phyloP scores from a whole-genome alignment of 805 yeast species.

The Candida vartiovaarae region DNA sequence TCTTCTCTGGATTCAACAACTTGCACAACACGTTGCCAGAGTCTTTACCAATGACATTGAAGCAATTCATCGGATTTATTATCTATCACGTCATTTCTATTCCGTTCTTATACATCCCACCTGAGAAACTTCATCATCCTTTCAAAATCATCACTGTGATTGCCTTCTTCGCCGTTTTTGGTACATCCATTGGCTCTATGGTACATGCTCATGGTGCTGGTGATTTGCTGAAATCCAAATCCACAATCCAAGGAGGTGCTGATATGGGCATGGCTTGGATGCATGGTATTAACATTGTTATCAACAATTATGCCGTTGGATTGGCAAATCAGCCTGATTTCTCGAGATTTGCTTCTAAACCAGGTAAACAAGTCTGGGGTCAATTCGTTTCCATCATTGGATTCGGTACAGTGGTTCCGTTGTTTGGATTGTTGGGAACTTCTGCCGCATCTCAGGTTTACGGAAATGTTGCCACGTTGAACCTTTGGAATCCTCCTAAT shows the following conservation, averaged over 20 bases:
- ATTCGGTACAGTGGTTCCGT: slow-evolving; percentile 36
- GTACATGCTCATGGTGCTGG: slow-evolving; percentile 28
- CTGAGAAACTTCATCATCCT: slow-evolving; percentile 26
- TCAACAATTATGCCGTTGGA: slow-evolving; percentile 27
- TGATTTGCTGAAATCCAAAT: slow-evolving; percentile 23
- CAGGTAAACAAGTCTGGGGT: slow-evolving; percentile 33
- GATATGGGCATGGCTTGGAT: slow-evolving; percentile 27
- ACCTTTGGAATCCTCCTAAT: slow-evolving; percentile 41
- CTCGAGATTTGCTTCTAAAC: slow-evolving; percentile 31
- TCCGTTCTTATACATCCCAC: slow-evolving; percentile 25
- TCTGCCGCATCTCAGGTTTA: slow-evolving; percentile 35
- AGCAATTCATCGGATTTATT: slow-evolving; percentile 34
- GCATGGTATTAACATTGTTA: slow-evolving; percentile 25
- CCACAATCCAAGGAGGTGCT: slow-evolving; percentile 21
- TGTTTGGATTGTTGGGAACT: slow-evolving; percentile 39
- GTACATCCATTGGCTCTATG: slow-evolving; percentile 28
- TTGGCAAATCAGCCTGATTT: slow-evolving; percentile 27
- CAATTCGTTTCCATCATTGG: slow-evolving; percentile 29
- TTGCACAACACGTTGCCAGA: slow-evolving; percentile 34
- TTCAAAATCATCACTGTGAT: slow-evolving; percentile 23
- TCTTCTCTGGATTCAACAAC: slow-evolving; percentile 31
- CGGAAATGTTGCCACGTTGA: slow-evolving; percentile 24
- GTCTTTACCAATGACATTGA: slow-evolving; percentile 32
- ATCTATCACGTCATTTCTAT: slow-evolving; percentile 31
- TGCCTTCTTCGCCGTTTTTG: slow-evolving; percentile 29